Evolutionary conservation across 2,329 filamentous ascomycete species (phyloP).

Genomic region (Hypoxylon sp.): DNA sequence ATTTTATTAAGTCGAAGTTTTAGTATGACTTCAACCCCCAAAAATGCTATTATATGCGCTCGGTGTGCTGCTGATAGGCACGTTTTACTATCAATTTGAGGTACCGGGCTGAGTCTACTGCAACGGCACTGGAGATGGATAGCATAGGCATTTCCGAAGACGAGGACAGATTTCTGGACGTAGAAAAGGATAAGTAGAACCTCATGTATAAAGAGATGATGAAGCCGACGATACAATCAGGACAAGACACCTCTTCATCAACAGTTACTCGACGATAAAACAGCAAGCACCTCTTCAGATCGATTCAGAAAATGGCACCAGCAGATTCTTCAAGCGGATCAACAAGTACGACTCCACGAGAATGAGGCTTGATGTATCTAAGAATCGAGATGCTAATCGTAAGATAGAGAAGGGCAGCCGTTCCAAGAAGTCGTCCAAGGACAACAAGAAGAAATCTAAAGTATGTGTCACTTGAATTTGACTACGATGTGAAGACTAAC

Average conservation of each 20-base stretch:
- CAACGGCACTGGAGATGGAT: conserved; percentile 25
- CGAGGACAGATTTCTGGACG: conserved; percentile 12
- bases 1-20: conserved; percentile 31
- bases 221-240: conserved; percentile 4
- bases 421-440: conserved; percentile 35
- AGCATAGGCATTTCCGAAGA: conserved; percentile 23
- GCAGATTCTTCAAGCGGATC: conserved; percentile 28
- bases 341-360: conserved; percentile 28
- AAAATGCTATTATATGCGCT: conserved; percentile 12
- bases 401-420: conserved; percentile 30
- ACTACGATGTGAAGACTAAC: conserved; percentile 19
- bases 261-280: conserved; percentile 12
- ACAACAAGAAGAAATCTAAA: conserved; percentile 39
- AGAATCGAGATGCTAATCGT: conserved; percentile 18
- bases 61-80: conserved; percentile 21
- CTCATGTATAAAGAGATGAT: conserved; percentile 28
- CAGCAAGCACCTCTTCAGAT: conserved; percentile 1
- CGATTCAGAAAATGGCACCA: conserved; percentile 32
- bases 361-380: not conserved
- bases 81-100: conserved; percentile 13
- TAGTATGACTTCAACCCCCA: conserved; percentile 30
- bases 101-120: conserved; percentile 14
- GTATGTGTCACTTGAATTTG: conserved; percentile 9
- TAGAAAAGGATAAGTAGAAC: conserved; percentile 4
- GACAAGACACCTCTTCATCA: conserved; percentile 15